Base-by-base conservation (phyloP, 139 green algal genomes). In the Monoraphidium neglectum region DNA sequence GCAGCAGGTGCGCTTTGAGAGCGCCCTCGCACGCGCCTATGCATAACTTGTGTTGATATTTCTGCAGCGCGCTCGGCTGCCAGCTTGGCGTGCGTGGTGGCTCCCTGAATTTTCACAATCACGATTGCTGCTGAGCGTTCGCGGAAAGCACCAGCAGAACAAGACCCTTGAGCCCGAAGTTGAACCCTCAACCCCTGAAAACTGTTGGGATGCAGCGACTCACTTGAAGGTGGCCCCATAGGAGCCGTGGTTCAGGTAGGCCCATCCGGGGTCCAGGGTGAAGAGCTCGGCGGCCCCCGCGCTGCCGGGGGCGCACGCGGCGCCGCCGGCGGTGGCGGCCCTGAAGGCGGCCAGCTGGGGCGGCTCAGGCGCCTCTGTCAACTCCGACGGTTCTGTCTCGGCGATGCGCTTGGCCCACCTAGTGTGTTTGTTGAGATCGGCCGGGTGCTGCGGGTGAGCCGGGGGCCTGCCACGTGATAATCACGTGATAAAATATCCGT, bases 211-310 rank as follows among this genome's bases (percentile, higher is more conserved):
- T 1, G 33, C 26, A 56, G 8, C 47, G 30, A 13, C 70, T 46
- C n/a, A 87, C 85, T 57, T 87, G 64, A 88, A 78, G 1, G 84
- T 73, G 2, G 88, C 88, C 0, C 88, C 88, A 62, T 92, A 93
- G 70, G 63, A 83, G 76, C 88, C 88, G 54, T 93, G 88, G 75
- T 93, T 93, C 0, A 93, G 76, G 77, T 93, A 90, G 1, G 65
- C 60, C 23, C 77, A 68, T 1, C 26, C 37, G 1, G 76, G 51
- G 33, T 88, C 84, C 51, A 93, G 68, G 6, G 46, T 47, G 59
- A 89, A 93, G 23, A 92, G 78, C 49, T 77, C 2, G 1, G 76
- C n/a, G 23, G 67, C 62, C 43, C 57, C 69, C n/a, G 72, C 66
- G 8, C n/a, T 24, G 68, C 77, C 30, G 69, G 59, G 18, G 56